A percentile compares a stretch with the other conserved stretches of the same genome.
Evolutionary conservation across 345 rosid species (phyloP).

Genomic region (Pugionium cornutum): DNA sequence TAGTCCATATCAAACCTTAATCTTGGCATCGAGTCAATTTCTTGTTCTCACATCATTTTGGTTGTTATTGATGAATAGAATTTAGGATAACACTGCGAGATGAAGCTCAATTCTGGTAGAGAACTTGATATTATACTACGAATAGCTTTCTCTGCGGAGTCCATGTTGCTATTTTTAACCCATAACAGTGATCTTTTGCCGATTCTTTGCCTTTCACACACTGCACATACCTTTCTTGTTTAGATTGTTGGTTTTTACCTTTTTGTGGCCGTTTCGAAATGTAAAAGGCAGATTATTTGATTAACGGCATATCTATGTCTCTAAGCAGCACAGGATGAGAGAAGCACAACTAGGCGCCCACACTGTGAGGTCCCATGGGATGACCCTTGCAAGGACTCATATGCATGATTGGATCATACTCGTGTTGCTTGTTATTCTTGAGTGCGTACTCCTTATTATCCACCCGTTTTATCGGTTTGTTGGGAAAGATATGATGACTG

Average conservation of each 20-base stretch:
- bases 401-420: slow-evolving; percentile 83
- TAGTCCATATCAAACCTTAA: neutral
- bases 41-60: too few species aligned
- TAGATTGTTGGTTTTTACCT: slow-evolving; percentile 15
- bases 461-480: slow-evolving; percentile 87
- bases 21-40: too few species aligned
- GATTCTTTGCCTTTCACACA: slow-evolving; percentile 12
- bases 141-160: neutral
- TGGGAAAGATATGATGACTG: slow-evolving; percentile 90
- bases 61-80: too few species aligned
- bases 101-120: neutral
- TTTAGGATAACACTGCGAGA: neutral
- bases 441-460: slow-evolving; percentile 44
- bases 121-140: neutral
- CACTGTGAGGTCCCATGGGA: slow-evolving; percentile 68
- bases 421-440: slow-evolving; percentile 55
- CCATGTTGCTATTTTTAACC: too few species aligned
- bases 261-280: neutral
- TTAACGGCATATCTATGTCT: slow-evolving; percentile 1
- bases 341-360: slow-evolving; percentile 56
- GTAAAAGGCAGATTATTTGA: neutral
- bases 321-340: slow-evolving; percentile 50
- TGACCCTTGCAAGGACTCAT: slow-evolving; percentile 53
- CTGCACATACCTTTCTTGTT: slow-evolving; percentile 9
- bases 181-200: too few species aligned